Percentiles rank a stretch among this genome's conserved stretches.
Conservation (phyloP, 1,284 basidiomycete genomes). For the Cryptococcus amylolentus region DNA sequence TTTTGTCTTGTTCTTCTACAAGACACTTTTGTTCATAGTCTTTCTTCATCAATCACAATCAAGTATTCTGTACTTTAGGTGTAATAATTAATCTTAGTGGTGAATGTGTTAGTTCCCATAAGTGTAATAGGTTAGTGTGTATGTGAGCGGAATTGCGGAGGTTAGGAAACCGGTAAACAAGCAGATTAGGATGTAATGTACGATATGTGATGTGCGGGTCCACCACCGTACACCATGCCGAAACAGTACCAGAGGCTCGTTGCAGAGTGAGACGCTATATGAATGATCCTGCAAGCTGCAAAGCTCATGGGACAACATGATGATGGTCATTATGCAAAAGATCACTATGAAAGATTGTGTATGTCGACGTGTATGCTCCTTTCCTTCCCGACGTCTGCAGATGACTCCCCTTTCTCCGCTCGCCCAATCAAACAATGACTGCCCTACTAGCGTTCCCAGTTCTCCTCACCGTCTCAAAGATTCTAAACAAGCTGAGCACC, state of each 20-base stretch:
- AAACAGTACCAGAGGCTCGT: too few species aligned
- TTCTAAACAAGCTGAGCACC: slow-evolving; percentile 52
- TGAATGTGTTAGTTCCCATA: background rate
- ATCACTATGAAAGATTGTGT: too few species aligned
- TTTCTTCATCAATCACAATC: too few species aligned
- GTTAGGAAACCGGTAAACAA: too few species aligned
- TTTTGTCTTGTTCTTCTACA: too few species aligned
- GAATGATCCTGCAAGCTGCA: too few species aligned
- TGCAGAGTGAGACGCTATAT: too few species aligned
- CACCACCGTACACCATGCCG: too few species aligned
- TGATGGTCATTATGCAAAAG: background rate
- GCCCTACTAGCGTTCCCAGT: slow-evolving; percentile 31
- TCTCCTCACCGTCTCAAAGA: slow-evolving; percentile 52
- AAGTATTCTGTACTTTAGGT: too few species aligned
- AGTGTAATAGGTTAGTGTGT: background rate
- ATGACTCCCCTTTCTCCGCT: too few species aligned
- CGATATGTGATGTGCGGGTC: background rate
- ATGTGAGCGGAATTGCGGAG: too few species aligned
- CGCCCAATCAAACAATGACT: slow-evolving; percentile 6
- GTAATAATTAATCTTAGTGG: background rate
- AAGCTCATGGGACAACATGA: background rate
- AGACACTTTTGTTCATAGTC: too few species aligned
- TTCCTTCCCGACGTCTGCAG: background rate
- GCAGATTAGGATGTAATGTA: background rate
- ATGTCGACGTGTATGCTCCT: background rate